Evolutionary conservation across 345 rosid species (phyloP).

Genomic region (Combretum micranthum): DNA sequence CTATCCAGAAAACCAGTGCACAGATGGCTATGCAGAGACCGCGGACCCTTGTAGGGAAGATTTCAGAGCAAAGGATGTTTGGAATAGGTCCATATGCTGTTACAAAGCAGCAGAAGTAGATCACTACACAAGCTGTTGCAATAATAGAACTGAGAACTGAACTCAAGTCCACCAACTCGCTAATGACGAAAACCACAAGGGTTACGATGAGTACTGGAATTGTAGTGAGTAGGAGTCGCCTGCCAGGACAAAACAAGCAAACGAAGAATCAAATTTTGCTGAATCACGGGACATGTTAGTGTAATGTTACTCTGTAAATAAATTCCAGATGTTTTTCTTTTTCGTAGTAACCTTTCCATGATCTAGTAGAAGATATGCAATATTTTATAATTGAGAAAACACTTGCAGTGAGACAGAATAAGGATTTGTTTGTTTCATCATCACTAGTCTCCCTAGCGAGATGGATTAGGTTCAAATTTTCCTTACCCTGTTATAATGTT

Average conservation of each 20-base stretch:
- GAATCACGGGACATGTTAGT: no score
- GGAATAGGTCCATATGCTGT: slow-evolving; percentile 81
- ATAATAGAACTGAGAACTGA: slow-evolving; percentile 46
- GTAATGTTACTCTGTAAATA: no score
- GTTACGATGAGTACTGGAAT: slow-evolving; percentile 66
- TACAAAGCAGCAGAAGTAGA: slow-evolving; percentile 86
- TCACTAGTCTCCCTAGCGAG: no score
- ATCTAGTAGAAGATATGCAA: no score
- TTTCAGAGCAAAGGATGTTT: slow-evolving; percentile 87
- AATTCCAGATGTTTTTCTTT: no score
- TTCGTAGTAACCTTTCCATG: no score
- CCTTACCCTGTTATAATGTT: no score
- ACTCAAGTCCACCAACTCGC: slow-evolving; percentile 37
- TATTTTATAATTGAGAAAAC: no score
- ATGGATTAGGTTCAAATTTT: no score
- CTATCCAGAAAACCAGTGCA: slow-evolving; percentile 67
- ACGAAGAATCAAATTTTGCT: no score
- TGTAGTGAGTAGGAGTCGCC: slow-evolving; percentile 64
- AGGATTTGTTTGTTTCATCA: background rate
- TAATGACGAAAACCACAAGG: slow-evolving; percentile 45
- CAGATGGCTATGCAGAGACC: slow-evolving; percentile 94
- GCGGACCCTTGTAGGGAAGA: slow-evolving; percentile 91
- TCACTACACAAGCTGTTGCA: slow-evolving; percentile 63
- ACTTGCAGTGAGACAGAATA: background rate
- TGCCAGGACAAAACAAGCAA: slow-evolving; percentile 18